These are phyloP conservation scores for Funneliformis geosporum DNA, from an alignment of 192 early-diverging fungal species.

Conservation along the genomic window DNA sequence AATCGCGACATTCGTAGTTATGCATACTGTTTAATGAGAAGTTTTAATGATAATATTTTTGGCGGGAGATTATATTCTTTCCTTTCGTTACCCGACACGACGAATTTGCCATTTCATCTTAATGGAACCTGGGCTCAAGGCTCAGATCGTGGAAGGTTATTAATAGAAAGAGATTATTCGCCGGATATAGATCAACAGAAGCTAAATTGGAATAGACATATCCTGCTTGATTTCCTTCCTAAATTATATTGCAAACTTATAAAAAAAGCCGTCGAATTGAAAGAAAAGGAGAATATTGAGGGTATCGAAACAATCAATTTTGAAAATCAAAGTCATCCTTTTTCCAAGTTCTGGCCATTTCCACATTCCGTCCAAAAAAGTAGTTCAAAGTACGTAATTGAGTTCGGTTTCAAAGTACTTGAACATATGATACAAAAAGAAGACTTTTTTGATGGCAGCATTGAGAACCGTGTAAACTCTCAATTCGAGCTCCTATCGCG, in stretches of 20 bases:
- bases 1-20: no score
- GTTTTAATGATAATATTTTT: no score
- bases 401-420: conserved; percentile 4
- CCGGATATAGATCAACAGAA: conserved; percentile 14
- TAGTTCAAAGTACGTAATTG: neutral
- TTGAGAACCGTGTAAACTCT: neutral
- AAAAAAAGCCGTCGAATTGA: neutral
- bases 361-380: neutral
- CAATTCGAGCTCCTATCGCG: neutral
- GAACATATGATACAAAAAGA: conserved; percentile 1
- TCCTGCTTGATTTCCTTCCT: conserved; percentile 5
- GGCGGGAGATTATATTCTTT: conserved; percentile 4
- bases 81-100: conserved; percentile 1
- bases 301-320: no score
- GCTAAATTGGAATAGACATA: conserved; percentile 22
- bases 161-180: neutral
- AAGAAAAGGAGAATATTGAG: neutral
- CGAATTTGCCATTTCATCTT: conserved; percentile 1
- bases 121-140: conserved; percentile 4
- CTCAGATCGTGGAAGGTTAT: conserved; percentile 14
- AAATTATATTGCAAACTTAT: neutral
- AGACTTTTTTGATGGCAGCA: neutral
- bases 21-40: no score
- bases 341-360: conserved; percentile 19
- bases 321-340: neutral